Evolutionary conservation across 257 asterid species (phyloP).

Genomic region (Forsythia viridissima): DNA sequence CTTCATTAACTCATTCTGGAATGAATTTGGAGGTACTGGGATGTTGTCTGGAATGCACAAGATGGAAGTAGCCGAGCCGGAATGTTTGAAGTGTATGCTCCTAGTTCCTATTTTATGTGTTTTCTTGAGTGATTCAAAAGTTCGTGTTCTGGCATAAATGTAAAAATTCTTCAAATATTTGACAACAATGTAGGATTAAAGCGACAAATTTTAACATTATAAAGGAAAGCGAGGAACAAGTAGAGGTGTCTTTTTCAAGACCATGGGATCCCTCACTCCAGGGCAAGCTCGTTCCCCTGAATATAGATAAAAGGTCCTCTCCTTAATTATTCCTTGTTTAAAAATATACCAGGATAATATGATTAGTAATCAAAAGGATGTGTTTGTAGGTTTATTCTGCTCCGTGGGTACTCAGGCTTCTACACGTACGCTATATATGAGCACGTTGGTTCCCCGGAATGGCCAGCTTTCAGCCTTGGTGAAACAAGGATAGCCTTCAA

Average conservation of each 20-base stretch:
- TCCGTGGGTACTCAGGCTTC: conserved; percentile 70
- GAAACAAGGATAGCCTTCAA: conserved; percentile 80
- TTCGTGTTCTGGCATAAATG: not conserved
- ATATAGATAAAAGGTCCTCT: conserved; percentile 67
- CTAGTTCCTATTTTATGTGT: not conserved
- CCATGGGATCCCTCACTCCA: conserved; percentile 43
- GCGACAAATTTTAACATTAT: conserved; percentile 49
- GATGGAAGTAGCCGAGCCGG: conserved; percentile 67
- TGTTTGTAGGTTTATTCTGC: conserved; percentile 60
- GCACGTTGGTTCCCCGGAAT: conserved; percentile 57
- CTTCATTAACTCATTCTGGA: not conserved
- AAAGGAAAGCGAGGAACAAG: conserved; percentile 47
- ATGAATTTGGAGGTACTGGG: conserved; percentile 68
- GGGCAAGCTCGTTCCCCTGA: conserved; percentile 48
- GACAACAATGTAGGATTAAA: conserved; percentile 43
- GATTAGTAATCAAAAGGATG: not conserved
- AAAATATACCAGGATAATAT: not conserved
- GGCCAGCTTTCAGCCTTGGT: conserved; percentile 78
- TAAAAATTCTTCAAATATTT: conserved; percentile 4
- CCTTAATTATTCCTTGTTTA: not conserved
- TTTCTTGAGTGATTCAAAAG: not conserved
- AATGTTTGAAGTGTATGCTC: conserved; percentile 55
- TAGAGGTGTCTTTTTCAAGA: conserved; percentile 56
- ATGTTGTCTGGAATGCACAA: conserved; percentile 74
- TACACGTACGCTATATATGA: conserved; percentile 79